These are phyloP conservation scores for Vaccinium corymbosum DNA, from an alignment of 148 eudicot species.

Conservation along the genomic window DNA sequence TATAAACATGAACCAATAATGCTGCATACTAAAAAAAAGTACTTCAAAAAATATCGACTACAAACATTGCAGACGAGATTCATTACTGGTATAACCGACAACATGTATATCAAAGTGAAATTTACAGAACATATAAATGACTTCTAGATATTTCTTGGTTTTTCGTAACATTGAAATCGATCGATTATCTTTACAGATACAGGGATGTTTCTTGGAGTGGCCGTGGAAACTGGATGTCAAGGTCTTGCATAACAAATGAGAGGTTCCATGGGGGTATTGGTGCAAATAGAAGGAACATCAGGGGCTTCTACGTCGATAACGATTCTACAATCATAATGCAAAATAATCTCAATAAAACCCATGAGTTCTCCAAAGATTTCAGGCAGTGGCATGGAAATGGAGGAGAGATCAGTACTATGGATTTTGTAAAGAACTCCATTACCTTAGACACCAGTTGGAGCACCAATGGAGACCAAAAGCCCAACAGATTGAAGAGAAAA, in stretches of 20 bases:
- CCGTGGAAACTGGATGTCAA: slow-evolving; percentile 13
- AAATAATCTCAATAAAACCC: neutral
- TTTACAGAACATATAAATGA: neutral
- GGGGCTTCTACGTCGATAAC: neutral
- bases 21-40: neutral
- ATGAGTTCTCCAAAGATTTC: neutral
- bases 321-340: neutral
- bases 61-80: neutral
- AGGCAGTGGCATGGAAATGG: slow-evolving; percentile 12
- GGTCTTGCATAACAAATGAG: neutral
- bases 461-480: slow-evolving; percentile 2
- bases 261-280: neutral
- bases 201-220: slow-evolving; percentile 12
- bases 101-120: neutral
- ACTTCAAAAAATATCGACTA: neutral
- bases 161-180: neutral
- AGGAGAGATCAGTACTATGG: neutral
- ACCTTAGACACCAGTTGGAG: slow-evolving; percentile 2
- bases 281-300: neutral
- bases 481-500: slow-evolving; percentile 8
- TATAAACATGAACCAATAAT: neutral
- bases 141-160: neutral
- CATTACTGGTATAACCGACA: neutral
- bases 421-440: neutral
- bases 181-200: neutral